Base-by-base conservation (phyloP, 768 basidiomycete genomes). In the Filobasidium wieringae region DNA sequence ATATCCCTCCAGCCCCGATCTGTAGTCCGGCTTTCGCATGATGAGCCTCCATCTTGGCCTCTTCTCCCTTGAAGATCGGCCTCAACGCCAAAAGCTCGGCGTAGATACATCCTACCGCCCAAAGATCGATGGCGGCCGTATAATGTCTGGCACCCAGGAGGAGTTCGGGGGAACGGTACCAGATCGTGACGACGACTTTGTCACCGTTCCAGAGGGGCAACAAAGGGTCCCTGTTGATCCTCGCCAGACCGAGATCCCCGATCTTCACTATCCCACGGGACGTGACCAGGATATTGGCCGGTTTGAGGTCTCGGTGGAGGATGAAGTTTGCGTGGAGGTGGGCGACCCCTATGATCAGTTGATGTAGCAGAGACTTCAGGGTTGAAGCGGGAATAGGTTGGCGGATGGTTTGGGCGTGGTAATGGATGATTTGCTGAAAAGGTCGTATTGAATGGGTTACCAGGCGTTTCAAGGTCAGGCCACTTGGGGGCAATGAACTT, bases 21-120 rank as follows among this genome's bases (percentile, higher is more conserved):
- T 54, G 51, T 27, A 49, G 36, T n/a, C 34, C 45, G 19, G 41
- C 40, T 51, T 60, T 41, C 8, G 57, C 57, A n/a, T 59, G 58
- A 4, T 43, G 68, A 19, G 64, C 67, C 70, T 97, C 95, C 40
- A 96, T 74, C 73, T 99, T 97, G 1, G 95, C 95, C 75, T 97
- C 95, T 72, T 99, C 95, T 11, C 93, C 95, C 71, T 99, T 99
- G 79, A 97, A 97, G 63, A 99, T 97, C 1, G 95, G 95, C 24
- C 93, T 77, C 45, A 97, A 75, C 61, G 88, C 90, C 1, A 95
- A 84, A 19, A 99, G 76, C 74, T 99, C 95, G 0, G 92, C 95
- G 76, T 93, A 85, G 41, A 99, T 96, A 70, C 95, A 99, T 0
- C 92, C 95, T 5, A 97, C 84, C 26, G 95, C 92, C 95, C 95